Conservation (phyloP, 2,329 filamentous ascomycete genomes). For the Exophiala dermatitidis region DNA sequence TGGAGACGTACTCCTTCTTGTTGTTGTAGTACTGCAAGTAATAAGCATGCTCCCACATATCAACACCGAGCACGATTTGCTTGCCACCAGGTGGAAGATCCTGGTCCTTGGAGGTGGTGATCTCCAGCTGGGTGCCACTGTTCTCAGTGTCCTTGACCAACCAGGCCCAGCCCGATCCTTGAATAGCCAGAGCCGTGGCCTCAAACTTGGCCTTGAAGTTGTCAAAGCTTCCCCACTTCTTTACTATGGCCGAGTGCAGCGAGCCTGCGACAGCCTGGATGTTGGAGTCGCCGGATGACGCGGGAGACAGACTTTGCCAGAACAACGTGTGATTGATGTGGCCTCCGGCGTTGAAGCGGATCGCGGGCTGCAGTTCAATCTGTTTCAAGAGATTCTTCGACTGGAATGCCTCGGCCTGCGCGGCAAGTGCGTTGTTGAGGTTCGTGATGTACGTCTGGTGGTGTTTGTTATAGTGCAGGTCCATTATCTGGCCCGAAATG, state of each 20-base stretch:
- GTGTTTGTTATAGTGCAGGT: slow-evolving; percentile 90
- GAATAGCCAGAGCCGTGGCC: slow-evolving; percentile 59
- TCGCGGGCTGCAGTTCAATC: slow-evolving; percentile 52
- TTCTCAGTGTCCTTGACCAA: slow-evolving; percentile 58
- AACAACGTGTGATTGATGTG: slow-evolving; percentile 59
- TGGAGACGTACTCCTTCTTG: slow-evolving; percentile 21
- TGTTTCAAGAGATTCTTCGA: slow-evolving; percentile 50
- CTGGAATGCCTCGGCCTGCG: slow-evolving; percentile 54
- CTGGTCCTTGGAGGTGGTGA: slow-evolving; percentile 80
- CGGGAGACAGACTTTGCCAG: slow-evolving; percentile 70
- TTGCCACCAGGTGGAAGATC: slow-evolving; percentile 41
- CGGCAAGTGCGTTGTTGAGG: slow-evolving; percentile 72
- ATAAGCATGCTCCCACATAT: slow-evolving; percentile 94
- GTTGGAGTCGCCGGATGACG: slow-evolving; percentile 51
- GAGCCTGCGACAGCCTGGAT: slow-evolving; percentile 49
- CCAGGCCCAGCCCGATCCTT: slow-evolving; percentile 87
- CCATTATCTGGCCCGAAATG: slow-evolving; percentile 90
- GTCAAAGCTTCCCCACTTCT: slow-evolving; percentile 62
- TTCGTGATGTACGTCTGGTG: slow-evolving; percentile 90
- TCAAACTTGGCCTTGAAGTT: slow-evolving; percentile 61
- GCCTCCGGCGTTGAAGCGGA: slow-evolving; percentile 60
- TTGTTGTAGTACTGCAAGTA: slow-evolving; percentile 56
- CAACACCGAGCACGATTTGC: slow-evolving; percentile 63
- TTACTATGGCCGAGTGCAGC: slow-evolving; percentile 54
- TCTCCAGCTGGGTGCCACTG: slow-evolving; percentile 50